Percentiles rank a stretch among this genome's conserved stretches.
phyloP scores from a whole-genome alignment of 169 alveolate species.

The Ichthyophthirius multifiliis region DNA sequence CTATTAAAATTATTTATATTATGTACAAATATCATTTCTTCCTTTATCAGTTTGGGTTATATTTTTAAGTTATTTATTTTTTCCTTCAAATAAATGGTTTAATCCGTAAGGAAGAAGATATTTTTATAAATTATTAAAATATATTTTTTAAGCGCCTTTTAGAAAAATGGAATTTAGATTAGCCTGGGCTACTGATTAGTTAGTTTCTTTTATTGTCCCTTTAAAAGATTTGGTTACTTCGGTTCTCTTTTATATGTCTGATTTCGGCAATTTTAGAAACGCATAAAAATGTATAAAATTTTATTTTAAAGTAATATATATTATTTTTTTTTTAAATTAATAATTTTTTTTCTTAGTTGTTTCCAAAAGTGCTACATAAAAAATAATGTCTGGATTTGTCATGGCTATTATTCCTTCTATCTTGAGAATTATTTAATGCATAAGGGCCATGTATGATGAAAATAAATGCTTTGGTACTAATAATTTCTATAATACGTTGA shows the following conservation, averaged over 20 bases:
- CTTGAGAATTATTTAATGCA: not conserved
- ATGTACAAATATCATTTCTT: no score
- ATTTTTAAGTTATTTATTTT: not conserved
- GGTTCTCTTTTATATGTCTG: not conserved
- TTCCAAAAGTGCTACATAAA: not conserved
- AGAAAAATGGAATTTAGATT: conserved; percentile 6
- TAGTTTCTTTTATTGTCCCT: not conserved
- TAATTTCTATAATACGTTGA: not conserved
- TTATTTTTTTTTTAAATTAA: no score
- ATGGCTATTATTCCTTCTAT: not conserved
- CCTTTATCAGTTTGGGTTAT: not conserved
- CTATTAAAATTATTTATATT: no score
- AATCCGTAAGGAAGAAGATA: conserved; percentile 2
- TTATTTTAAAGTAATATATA: not conserved
- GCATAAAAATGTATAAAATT: not conserved
- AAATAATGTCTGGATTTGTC: not conserved
- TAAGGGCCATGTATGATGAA: conserved; percentile 1
- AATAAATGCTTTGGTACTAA: not conserved
- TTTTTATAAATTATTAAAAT: not conserved
- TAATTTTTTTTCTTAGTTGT: not conserved
- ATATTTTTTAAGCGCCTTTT: not conserved
- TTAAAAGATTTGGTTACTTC: not conserved
- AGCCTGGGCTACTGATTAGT: not conserved
- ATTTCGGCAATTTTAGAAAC: not conserved
- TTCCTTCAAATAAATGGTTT: conserved; percentile 7